Evolutionary conservation across 208 protist genomes (phyloP), one percentile per base, ranked within the genome.

Genomic region (Borovskyia barvae): DNA sequence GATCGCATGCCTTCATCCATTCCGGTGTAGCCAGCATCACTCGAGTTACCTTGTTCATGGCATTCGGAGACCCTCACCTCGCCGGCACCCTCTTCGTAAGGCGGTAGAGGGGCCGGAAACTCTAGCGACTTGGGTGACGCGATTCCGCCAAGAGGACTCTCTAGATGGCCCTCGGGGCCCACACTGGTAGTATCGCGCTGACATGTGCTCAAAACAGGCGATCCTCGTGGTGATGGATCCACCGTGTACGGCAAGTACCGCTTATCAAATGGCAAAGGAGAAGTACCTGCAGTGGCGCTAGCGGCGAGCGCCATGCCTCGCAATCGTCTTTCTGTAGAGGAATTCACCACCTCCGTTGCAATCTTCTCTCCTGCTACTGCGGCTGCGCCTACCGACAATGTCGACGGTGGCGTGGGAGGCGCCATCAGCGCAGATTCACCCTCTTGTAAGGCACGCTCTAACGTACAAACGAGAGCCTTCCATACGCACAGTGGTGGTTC

Each of bases 391-490:
- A 2, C 2, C 28, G 20, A 17, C 2, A 22, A 7, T 2, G 41
- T 7, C 19, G 54, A 22, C 11, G 53, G 14, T 25, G 20, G 3
- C 2, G 53, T 9, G 3, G 40, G 2, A 5, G 40, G 6, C 1
- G 9, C 30, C n/a, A 47, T 30, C 11, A 64, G 57, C 3, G 57
- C 57, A 6, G 57, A 45, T 37, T 64, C 57, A 6, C 59, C 59
- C 28, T 49, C 59, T 32, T 56, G 59, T n/a, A 66, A 33, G n/a
- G 46, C 49, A 2, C 57, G 57, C 46, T 64, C 57, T 3, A 64
- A 47, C 0, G 54, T 47, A 7, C 36, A 14, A n/a, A 64, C 57
- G 26, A 45, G 41, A 6, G 46, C 57, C 20, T 3, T 0, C 46
- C 57, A 64, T 12, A 47, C 57, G 3, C 12, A 7, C 0, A 36